Percentiles rank a stretch among this genome's conserved stretches.
These are phyloP conservation scores for Manihot esculenta DNA, from an alignment of 441 rosid species.

Conservation along the genomic window DNA sequence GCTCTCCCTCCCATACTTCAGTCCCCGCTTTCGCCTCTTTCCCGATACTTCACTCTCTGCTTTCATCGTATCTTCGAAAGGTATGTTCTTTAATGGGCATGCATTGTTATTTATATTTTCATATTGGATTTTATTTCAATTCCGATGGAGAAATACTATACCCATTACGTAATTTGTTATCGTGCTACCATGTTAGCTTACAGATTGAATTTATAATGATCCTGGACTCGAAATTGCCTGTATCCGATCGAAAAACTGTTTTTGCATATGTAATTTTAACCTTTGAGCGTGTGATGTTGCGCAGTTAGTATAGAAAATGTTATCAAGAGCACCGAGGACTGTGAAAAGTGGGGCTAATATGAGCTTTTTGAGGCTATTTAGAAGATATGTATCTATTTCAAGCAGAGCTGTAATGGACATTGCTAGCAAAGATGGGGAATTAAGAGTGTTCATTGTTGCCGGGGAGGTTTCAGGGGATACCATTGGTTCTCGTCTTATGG, in stretches of 20 bases:
- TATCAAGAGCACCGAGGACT: conserved; percentile 10
- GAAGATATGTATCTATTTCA: conserved; percentile 39
- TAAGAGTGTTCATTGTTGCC: conserved; percentile 67
- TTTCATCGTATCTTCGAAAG: not conserved
- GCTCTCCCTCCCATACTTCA: too few species aligned
- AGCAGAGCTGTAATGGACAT: conserved; percentile 40
- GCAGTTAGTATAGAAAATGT: not conserved
- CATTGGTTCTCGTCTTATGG: conserved; percentile 82
- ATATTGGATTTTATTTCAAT: not conserved
- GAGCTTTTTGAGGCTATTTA: conserved; percentile 23
- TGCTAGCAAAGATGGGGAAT: conserved; percentile 64
- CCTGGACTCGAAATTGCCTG: not conserved
- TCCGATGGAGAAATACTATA: not conserved
- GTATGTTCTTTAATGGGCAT: not conserved
- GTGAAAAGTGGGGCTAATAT: conserved; percentile 7
- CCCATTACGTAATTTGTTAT: not conserved
- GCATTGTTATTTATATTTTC: not conserved
- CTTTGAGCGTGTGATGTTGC: not conserved
- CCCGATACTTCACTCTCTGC: not conserved
- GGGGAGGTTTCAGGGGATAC: conserved; percentile 92
- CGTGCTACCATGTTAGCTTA: not conserved
- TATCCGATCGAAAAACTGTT: too few species aligned
- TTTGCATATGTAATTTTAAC: too few species aligned
- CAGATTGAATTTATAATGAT: not conserved
- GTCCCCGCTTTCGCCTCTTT: not conserved